Conservation (phyloP, 2,329 filamentous ascomycete genomes). For the Fusarium clavum region DNA sequence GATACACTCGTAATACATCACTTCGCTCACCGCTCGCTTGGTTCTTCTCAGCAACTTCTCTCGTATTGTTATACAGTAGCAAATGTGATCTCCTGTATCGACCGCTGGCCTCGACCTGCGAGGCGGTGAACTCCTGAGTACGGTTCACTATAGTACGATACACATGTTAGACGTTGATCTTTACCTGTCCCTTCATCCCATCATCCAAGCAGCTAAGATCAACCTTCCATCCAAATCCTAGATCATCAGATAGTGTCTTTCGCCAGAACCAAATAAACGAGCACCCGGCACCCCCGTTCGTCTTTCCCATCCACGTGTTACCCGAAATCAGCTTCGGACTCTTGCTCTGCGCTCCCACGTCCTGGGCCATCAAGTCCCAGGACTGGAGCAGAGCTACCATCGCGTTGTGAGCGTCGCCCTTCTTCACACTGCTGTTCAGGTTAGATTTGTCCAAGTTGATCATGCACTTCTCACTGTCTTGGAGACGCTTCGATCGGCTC, state of each 20-base stretch:
- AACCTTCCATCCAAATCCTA: conserved; percentile 31
- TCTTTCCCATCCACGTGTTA: conserved; percentile 55
- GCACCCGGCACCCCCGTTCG: conserved; percentile 10
- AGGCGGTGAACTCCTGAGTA: conserved; percentile 33
- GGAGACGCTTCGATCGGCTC: conserved; percentile 43
- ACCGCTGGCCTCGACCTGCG: conserved; percentile 34
- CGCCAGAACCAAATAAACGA: conserved; percentile 26
- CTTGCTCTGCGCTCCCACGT: conserved; percentile 53
- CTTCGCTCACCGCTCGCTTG: conserved; percentile 33
- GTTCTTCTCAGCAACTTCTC: neutral
- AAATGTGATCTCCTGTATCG: conserved; percentile 32
- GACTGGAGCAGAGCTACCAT: conserved; percentile 49
- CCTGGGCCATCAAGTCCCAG: conserved; percentile 54
- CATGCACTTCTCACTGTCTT: conserved; percentile 40
- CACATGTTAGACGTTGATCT: conserved; percentile 35
- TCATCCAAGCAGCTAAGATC: conserved; percentile 35
- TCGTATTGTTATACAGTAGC: neutral
- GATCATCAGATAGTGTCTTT: conserved; percentile 24
- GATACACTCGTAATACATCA: conserved; percentile 20
- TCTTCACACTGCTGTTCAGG: conserved; percentile 13
- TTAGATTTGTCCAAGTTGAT: conserved; percentile 30
- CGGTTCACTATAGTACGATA: conserved; percentile 5
- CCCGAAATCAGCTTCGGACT: conserved; percentile 52
- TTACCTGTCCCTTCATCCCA: conserved; percentile 27
- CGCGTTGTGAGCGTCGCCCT: conserved; percentile 29